A percentile compares a stretch with the other conserved stretches of the same genome.
These are phyloP conservation scores for Xylaria telfairii DNA, from an alignment of 495 filamentous ascomycete species.

Conservation along the genomic window DNA sequence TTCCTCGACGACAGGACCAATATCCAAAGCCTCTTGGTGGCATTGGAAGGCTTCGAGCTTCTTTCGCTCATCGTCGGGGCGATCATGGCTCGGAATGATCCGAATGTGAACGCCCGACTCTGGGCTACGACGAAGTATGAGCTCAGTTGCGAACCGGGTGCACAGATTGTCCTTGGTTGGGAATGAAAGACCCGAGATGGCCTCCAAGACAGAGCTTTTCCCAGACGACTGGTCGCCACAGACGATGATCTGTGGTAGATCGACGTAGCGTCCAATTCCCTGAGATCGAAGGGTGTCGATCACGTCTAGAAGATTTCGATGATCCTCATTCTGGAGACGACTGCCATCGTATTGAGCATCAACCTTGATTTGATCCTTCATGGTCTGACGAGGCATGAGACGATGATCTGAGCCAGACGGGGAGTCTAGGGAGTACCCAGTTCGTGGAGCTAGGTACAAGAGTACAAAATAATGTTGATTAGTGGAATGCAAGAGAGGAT, in stretches of 20 bases:
- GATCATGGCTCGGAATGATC: conserved; percentile 45
- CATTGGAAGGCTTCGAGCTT: background rate
- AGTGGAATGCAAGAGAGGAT: too few relatives aligned
- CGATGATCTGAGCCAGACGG: too few relatives aligned
- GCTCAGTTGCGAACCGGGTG: conserved; percentile 70
- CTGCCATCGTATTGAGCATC: background rate
- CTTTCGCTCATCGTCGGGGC: background rate
- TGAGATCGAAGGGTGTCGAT: background rate
- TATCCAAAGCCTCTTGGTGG: background rate
- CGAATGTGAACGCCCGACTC: conserved; percentile 47
- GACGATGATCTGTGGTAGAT: conserved; percentile 58
- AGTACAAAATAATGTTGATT: too few relatives aligned
- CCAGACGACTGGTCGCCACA: background rate
- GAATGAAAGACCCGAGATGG: background rate
- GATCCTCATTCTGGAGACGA: background rate
- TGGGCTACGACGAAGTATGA: conserved; percentile 56
- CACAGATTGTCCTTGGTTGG: conserved; percentile 62
- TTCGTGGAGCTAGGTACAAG: too few relatives aligned
- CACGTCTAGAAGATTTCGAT: background rate
- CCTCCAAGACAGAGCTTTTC: background rate
- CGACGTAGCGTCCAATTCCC: conserved; percentile 38
- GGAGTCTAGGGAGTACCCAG: too few relatives aligned
- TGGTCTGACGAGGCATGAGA: too few relatives aligned
- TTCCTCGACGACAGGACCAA: background rate
- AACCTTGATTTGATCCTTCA: too few relatives aligned